These are phyloP conservation scores for Spizellomyces punctatus DNA, from an alignment of 192 early-diverging fungal species.

Conservation along the genomic window DNA sequence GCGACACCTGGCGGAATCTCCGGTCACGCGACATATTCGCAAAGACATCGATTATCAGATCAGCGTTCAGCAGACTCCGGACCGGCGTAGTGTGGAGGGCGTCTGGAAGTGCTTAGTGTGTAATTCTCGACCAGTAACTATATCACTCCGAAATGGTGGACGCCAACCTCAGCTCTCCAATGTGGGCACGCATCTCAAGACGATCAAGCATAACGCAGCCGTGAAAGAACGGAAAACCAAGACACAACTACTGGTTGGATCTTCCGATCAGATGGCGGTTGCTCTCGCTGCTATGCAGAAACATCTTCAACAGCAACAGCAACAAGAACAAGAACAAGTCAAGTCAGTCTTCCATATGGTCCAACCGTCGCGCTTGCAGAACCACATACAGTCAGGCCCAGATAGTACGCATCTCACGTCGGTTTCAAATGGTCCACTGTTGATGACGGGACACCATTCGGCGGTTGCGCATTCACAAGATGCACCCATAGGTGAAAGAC, in stretches of 20 bases:
- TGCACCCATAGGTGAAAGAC: too few relatives aligned
- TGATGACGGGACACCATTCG: not conserved
- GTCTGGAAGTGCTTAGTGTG: conserved; percentile 35
- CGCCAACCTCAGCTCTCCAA: conserved; percentile 36
- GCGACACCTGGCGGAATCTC: conserved; percentile 30
- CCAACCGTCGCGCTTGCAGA: not conserved
- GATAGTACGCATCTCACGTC: not conserved
- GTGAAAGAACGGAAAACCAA: conserved; percentile 4
- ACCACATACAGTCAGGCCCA: not conserved
- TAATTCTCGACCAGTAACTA: conserved; percentile 29
- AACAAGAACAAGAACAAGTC: not conserved
- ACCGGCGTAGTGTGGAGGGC: conserved; percentile 20
- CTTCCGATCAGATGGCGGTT: not conserved
- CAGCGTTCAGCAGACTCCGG: conserved; percentile 1
- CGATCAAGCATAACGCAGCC: conserved; percentile 28
- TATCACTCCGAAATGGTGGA: conserved; percentile 30
- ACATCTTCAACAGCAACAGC: not conserved
- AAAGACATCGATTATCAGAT: conserved; percentile 32
- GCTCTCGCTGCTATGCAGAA: not conserved
- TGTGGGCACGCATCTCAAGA: conserved; percentile 36
- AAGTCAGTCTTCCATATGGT: not conserved
- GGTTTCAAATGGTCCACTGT: not conserved
- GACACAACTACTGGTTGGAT: too few relatives aligned
- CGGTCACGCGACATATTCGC: conserved; percentile 27
- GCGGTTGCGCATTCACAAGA: not conserved